These are phyloP conservation scores for Globisporangium emineosum DNA, from an alignment of 352 stramenopile genomes.

Conservation along the genomic window DNA sequence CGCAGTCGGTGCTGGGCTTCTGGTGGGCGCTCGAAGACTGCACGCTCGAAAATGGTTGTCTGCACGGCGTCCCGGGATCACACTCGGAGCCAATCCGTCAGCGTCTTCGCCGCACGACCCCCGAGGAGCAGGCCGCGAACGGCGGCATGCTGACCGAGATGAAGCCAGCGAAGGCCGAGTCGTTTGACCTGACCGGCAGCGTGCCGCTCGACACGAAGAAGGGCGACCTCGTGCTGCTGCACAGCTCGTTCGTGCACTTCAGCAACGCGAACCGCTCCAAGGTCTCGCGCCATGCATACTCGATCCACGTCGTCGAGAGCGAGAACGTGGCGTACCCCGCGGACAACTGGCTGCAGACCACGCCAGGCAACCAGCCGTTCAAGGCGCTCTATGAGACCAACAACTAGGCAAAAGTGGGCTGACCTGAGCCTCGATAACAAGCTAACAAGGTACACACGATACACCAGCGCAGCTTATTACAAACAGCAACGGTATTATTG, in stretches of 20 bases:
- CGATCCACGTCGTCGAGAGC: slow-evolving; percentile 95
- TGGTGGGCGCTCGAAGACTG: slow-evolving; percentile 96
- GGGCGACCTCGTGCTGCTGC: slow-evolving; percentile 92
- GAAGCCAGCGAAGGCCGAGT: slow-evolving; percentile 38
- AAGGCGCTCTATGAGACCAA: slow-evolving; percentile 50
- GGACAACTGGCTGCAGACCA: slow-evolving; percentile 95
- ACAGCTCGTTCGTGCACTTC: slow-evolving; percentile 93
- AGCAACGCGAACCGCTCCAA: slow-evolving; percentile 91
- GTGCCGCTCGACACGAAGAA: slow-evolving; percentile 87
- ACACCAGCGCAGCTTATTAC: not conserved
- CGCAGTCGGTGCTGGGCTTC: slow-evolving; percentile 93
- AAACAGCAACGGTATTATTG: not conserved
- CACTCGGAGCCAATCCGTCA: slow-evolving; percentile 88
- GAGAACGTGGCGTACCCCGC: slow-evolving; percentile 76
- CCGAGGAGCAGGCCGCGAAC: slow-evolving; percentile 36
- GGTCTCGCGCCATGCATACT: slow-evolving; percentile 92
- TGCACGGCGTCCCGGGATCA: slow-evolving; percentile 91
- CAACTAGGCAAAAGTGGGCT: not conserved
- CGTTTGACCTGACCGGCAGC: slow-evolving; percentile 54
- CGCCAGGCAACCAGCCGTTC: slow-evolving; percentile 50
- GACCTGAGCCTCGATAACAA: not conserved
- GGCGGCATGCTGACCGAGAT: slow-evolving; percentile 57
- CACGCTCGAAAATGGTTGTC: slow-evolving; percentile 93
- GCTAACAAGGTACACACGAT: not conserved
- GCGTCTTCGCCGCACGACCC: slow-evolving; percentile 71